A percentile compares a stretch with the other conserved stretches of the same genome.
These are phyloP conservation scores for Lunasporangiospora selenospora DNA, from an alignment of 192 early-diverging fungal genomes.

Conservation along the genomic window DNA sequence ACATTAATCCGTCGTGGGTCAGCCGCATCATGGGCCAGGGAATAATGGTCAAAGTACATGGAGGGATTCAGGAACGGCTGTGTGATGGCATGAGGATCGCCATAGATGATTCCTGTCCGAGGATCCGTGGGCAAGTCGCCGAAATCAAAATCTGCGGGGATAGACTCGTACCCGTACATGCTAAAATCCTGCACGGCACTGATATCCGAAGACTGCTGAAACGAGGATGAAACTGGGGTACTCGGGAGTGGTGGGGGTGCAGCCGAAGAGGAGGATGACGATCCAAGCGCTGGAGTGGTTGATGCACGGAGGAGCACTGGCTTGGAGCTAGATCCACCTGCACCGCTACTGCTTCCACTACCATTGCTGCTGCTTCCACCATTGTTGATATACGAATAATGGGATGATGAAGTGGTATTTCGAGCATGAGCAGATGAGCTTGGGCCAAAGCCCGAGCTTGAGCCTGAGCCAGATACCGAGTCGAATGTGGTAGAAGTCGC, in stretches of 20 bases:
- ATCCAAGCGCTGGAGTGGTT: conserved; percentile 21
- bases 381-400: too few relatives aligned
- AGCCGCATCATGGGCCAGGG: conserved; percentile 12
- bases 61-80: conserved; percentile 22
- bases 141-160: conserved; percentile 42
- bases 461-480: conserved; percentile 1
- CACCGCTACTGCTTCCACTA: not conserved
- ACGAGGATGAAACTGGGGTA: not conserved
- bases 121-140: conserved; percentile 40
- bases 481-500: too few relatives aligned
- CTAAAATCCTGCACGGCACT: conserved; percentile 7
- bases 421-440: conserved; percentile 4
- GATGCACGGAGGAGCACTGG: conserved; percentile 20
- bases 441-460: conserved; percentile 8
- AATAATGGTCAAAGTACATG: conserved; percentile 25
- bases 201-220: not conserved
- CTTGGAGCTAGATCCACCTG: conserved; percentile 12
- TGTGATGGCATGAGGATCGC: conserved; percentile 32
- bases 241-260: conserved; percentile 8
- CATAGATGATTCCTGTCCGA: conserved; percentile 33
- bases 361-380: not conserved
- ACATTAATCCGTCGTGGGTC: conserved; percentile 29
- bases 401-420: too few relatives aligned
- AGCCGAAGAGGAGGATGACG: conserved; percentile 11
- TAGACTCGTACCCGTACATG: conserved; percentile 23